Conservation (phyloP, 2,329 filamentous ascomycete species). For the Epichloe typhina region DNA sequence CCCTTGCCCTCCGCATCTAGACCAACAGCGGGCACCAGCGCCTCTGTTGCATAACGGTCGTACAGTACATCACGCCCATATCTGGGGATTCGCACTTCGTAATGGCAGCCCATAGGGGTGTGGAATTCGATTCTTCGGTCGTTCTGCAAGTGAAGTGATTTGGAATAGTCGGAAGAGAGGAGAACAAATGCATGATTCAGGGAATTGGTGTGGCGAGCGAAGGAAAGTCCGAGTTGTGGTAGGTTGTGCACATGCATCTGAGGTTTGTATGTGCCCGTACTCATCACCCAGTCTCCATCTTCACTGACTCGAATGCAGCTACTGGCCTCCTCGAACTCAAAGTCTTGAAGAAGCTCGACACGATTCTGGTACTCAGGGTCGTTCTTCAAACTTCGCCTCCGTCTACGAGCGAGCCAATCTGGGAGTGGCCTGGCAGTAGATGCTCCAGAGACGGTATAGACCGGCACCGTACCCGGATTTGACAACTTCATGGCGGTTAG, state of each 20-base stretch:
- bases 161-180: conserved; percentile 82
- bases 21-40: conserved; percentile 75
- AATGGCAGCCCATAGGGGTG: conserved; percentile 75
- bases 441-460: conserved; percentile 90
- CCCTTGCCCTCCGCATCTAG: conserved; percentile 75
- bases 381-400: conserved; percentile 84
- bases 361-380: conserved; percentile 88
- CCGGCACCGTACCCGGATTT: conserved; percentile 69
- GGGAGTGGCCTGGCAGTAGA: conserved; percentile 78
- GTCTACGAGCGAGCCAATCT: conserved; percentile 84
- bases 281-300: conserved; percentile 96
- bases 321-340: conserved; percentile 94
- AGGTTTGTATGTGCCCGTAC: conserved; percentile 61
- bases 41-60: conserved; percentile 69
- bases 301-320: conserved; percentile 81
- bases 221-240: conserved; percentile 86
- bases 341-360: conserved; percentile 90
- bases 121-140: conserved; percentile 91
- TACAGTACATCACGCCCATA: conserved; percentile 88
- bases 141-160: conserved; percentile 84
- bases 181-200: conserved; percentile 86
- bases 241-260: conserved; percentile 88
- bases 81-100: conserved; percentile 76
- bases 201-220: conserved; percentile 78
- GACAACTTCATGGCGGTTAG: conserved; percentile 57